Conservation (phyloP, 306 rosid genomes). For the Dicorynia guianensis region DNA sequence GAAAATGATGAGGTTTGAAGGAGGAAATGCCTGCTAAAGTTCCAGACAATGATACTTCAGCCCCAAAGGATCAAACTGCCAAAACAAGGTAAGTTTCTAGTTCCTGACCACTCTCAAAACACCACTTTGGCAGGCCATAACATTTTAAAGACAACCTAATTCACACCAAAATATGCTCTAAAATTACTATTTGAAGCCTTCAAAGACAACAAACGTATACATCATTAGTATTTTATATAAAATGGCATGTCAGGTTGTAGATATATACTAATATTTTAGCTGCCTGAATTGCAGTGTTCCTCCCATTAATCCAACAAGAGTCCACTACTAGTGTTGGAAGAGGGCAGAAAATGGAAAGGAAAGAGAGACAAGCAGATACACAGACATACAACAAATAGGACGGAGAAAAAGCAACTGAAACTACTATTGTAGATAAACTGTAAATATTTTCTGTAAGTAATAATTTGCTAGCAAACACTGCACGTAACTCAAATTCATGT, state of each 20-base stretch:
- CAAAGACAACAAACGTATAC: neutral
- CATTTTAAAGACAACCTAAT: conserved; percentile 2
- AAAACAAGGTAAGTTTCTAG: conserved; percentile 30
- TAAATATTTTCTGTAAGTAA: conserved; percentile 24
- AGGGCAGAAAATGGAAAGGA: neutral
- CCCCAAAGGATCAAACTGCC: conserved; percentile 23
- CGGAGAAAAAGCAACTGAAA: conserved; percentile 10
- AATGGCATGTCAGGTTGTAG: conserved; percentile 31
- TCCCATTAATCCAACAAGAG: conserved; percentile 24
- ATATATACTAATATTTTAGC: conserved; percentile 19
- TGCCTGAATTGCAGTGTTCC: conserved; percentile 26
- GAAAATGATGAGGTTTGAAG: conserved; percentile 7
- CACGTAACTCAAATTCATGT: conserved; percentile 18
- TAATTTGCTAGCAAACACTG: conserved; percentile 18
- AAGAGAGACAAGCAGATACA: conserved; percentile 22
- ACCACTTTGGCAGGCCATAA: conserved; percentile 22
- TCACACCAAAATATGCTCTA: conserved; percentile 19
- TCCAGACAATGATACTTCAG: conserved; percentile 20
- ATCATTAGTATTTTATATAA: neutral
- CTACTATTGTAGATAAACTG: conserved; percentile 1
- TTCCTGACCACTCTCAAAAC: conserved; percentile 30
- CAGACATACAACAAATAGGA: conserved; percentile 22
- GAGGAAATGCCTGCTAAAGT: conserved; percentile 9
- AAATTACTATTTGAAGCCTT: neutral
- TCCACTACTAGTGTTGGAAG: conserved; percentile 6